Evolutionary conservation across 768 basidiomycete species (phyloP), one percentile per base, ranked within the genome.

Genomic region (Lentinula sp.): DNA sequence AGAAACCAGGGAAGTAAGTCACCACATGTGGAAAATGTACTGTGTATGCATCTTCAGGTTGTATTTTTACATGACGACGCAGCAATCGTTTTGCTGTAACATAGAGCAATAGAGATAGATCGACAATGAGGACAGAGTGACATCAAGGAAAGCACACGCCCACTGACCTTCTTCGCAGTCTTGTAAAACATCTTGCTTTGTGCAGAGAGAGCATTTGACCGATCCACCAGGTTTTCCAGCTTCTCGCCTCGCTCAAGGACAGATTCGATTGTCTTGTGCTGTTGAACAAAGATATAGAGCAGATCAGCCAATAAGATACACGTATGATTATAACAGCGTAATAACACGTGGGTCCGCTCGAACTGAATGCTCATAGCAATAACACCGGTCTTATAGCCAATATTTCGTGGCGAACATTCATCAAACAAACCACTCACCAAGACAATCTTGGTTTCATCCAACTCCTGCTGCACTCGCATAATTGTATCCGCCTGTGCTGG

Each of bases 191-290:
- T 91, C 86, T 98, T 98, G 76, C 86, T 93, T 76, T 95, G 93
- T 15, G 84, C 78, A 42, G 93, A 93, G 59, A 98, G 75, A 37
- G 89, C 88, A 69, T 91, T 88, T 60, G 95, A 97, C 42, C 95
- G 84, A 68, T 98, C 95, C 11, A 98, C 96, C 8, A 98, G 79
- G 72, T 93, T 93, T 73, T 98, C 95, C 49, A 99, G 80, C 76
- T 93, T 95, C 83, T 98, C 96, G 48, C 97, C 97, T 11, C 97
- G 86, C 71, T 95, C 87, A 45, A 99, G 81, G 9, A 99, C 95
- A 3, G 91, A 93, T 71, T 99, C 97, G 68, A 99, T 99, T 32
- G 97, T 99, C 81, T 98, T 98, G 80, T 98, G 97, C 95, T 98
- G 69, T 56, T 50, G 39, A 46, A 13, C 54, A n/a, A 18, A 11